These are phyloP conservation scores for Colletotrichum orchidophilum DNA, from an alignment of 2,329 filamentous ascomycete genomes.

Conservation along the genomic window DNA sequence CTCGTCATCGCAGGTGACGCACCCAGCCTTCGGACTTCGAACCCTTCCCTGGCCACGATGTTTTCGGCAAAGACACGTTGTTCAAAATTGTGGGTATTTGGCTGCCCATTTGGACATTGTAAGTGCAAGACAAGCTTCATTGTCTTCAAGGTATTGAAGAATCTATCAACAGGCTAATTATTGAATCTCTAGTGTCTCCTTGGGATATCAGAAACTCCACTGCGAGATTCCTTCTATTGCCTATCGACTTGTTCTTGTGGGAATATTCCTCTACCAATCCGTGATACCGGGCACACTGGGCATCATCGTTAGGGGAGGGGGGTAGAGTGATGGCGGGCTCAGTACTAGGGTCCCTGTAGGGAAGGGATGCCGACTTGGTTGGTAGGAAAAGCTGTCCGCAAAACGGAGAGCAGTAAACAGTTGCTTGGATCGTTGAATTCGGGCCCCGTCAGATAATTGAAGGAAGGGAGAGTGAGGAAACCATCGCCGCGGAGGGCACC, in stretches of 20 bases:
- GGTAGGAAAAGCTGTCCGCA: no score
- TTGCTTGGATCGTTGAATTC: no score
- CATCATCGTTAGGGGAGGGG: no score
- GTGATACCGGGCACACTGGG: not conserved
- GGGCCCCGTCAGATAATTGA: not conserved
- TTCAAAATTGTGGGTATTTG: conserved; percentile 21
- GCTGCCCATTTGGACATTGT: conserved; percentile 18
- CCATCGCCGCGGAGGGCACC: not conserved
- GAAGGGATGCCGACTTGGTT: no score
- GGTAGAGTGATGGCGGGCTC: not conserved
- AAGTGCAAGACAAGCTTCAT: not conserved
- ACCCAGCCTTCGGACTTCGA: not conserved
- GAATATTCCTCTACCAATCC: conserved; percentile 12
- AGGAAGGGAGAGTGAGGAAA: not conserved
- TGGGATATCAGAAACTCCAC: conserved; percentile 16
- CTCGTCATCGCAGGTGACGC: conserved; percentile 8
- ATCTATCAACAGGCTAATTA: no score
- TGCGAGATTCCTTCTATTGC: conserved; percentile 7
- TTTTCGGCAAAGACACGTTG: not conserved
- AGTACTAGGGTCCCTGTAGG: no score
- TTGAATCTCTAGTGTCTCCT: not conserved
- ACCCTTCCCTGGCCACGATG: conserved; percentile 3
- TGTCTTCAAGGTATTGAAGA: not conserved
- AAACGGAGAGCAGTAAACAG: no score
- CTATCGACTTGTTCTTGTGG: conserved; percentile 14